These are phyloP conservation scores for Talaromyces amestolkiae DNA, from an alignment of 2,329 filamentous ascomycete genomes.

Conservation along the genomic window DNA sequence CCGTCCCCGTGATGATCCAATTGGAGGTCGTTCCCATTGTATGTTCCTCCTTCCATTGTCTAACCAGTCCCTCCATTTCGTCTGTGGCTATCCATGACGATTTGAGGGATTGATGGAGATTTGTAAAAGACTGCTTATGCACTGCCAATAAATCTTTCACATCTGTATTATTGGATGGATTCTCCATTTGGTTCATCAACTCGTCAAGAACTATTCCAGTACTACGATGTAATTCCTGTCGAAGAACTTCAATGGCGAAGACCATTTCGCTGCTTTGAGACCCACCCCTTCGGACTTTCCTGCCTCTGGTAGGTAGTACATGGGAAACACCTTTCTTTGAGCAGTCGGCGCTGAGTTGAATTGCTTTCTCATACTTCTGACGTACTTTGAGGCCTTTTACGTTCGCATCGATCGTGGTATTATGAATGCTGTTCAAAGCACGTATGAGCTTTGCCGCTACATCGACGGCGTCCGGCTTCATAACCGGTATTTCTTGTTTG, in stretches of 20 bases:
- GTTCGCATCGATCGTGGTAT: neutral
- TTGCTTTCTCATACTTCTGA: neutral
- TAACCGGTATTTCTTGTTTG: neutral
- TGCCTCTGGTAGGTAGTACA: neutral
- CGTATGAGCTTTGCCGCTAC: neutral
- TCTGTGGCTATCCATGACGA: neutral
- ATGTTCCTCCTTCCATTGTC: neutral
- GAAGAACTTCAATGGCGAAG: neutral
- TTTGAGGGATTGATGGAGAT: neutral
- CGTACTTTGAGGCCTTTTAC: neutral
- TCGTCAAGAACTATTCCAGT: neutral
- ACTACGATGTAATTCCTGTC: neutral
- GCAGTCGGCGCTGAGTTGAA: neutral
- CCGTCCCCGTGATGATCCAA: neutral
- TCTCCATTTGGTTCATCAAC: neutral
- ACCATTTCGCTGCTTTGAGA: neutral
- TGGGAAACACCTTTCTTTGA: neutral
- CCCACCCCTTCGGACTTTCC: neutral
- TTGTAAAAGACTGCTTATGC: neutral
- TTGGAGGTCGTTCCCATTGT: neutral
- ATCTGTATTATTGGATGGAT: neutral
- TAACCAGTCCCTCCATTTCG: neutral
- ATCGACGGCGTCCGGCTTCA: neutral
- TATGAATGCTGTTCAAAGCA: neutral
- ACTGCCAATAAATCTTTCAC: neutral